Percentiles rank a stretch among this genome's conserved stretches.
Conservation (phyloP, 208 protist species). For the Trypanosoma grayi region DNA sequence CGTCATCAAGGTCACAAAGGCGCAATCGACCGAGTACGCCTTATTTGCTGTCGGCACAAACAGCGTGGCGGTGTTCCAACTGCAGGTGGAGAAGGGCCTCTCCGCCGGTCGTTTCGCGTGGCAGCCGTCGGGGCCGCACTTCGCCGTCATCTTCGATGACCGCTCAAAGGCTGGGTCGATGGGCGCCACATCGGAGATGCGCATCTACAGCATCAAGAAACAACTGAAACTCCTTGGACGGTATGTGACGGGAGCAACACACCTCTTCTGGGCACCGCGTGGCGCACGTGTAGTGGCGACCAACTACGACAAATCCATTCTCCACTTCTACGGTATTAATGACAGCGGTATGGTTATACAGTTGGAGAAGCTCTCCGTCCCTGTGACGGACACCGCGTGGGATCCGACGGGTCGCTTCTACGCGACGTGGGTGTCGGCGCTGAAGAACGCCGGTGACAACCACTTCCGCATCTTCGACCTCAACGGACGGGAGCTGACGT, state of each 20-base stretch:
- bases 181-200: slow-evolving; percentile 61
- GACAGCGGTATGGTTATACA: slow-evolving; percentile 66
- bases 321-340: slow-evolving; percentile 81
- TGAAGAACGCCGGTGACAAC: slow-evolving; percentile 46
- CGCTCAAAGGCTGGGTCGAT: slow-evolving; percentile 25
- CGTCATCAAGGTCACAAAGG: slow-evolving; percentile 67
- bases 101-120: slow-evolving; percentile 79
- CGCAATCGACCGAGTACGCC: slow-evolving; percentile 71
- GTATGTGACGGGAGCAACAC: slow-evolving; percentile 52
- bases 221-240: slow-evolving; percentile 68
- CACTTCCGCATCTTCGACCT: slow-evolving; percentile 88
- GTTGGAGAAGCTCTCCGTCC: slow-evolving; percentile 52
- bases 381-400: slow-evolving; percentile 81
- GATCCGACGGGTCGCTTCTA: slow-evolving; percentile 90
- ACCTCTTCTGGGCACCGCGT: slow-evolving; percentile 84
- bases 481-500: slow-evolving; percentile 67
- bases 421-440: slow-evolving; percentile 75
- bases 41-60: slow-evolving; percentile 70
- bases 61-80: slow-evolving; percentile 54
- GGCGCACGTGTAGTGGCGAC: slow-evolving; percentile 62
- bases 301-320: slow-evolving; percentile 82
- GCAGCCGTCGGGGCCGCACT: slow-evolving; percentile 81
- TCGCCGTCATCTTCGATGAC: slow-evolving; percentile 72
- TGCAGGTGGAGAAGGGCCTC: slow-evolving; percentile 71
- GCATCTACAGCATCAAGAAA: slow-evolving; percentile 80